These are phyloP conservation scores for Malus domestica DNA, from an alignment of 306 rosid genomes.

Conservation along the genomic window DNA sequence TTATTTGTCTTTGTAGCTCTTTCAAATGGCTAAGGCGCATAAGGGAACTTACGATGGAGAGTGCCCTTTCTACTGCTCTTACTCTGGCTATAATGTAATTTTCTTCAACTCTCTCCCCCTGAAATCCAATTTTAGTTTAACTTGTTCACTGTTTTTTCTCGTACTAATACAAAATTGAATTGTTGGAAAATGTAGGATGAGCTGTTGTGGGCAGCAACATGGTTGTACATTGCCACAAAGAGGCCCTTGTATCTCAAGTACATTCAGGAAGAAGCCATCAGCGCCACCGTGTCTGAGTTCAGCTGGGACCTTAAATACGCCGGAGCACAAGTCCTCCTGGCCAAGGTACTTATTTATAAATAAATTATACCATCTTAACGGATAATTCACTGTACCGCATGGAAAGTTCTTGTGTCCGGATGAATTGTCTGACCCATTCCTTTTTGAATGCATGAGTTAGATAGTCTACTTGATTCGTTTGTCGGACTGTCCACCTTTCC, in stretches of 20 bases:
- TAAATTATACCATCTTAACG: neutral
- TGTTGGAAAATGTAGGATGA: constrained; percentile 48
- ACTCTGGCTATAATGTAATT: constrained; percentile 67
- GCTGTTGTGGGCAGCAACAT: constrained; percentile 87
- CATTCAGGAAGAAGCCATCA: constrained; percentile 52
- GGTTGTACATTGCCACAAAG: constrained; percentile 65
- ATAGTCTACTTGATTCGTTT: too few relatives aligned
- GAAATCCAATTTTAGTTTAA: neutral
- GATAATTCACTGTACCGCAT: neutral
- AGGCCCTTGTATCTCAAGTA: constrained; percentile 39
- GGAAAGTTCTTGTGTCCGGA: too few relatives aligned
- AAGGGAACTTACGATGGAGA: constrained; percentile 88
- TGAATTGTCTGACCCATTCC: neutral
- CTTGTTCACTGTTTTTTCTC: neutral
- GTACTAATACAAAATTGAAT: neutral
- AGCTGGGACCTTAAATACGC: constrained; percentile 98
- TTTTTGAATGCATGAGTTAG: too few relatives aligned
- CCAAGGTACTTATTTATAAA: constrained; percentile 27
- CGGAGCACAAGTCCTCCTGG: constrained; percentile 72
- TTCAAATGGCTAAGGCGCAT: constrained; percentile 46
- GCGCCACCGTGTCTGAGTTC: constrained; percentile 64
- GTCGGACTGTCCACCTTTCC: too few relatives aligned
- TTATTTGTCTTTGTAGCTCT: constrained; percentile 40
- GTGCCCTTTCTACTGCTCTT: constrained; percentile 96
- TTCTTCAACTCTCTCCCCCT: neutral